Conservation (phyloP, 192 early-diverging fungal genomes). For the Paraglomus occultum region DNA sequence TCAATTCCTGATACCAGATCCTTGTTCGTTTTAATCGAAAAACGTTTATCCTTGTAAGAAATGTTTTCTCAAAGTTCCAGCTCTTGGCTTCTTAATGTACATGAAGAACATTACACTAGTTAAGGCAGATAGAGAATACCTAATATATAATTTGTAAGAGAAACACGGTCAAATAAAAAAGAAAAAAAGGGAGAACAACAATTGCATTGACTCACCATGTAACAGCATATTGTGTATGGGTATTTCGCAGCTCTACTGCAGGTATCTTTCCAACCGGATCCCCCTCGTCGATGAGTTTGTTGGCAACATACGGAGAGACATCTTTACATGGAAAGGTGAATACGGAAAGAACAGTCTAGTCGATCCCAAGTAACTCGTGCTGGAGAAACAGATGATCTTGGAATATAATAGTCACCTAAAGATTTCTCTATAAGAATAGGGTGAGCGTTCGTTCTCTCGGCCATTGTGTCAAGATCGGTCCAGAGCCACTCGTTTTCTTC, state of each 20-base stretch:
- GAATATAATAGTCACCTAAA: conserved; percentile 41
- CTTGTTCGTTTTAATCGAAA: too few relatives aligned
- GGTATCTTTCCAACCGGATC: conserved; percentile 72
- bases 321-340: conserved; percentile 32
- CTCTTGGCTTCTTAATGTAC: conserved; percentile 57
- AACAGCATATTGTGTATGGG: conserved; percentile 82
- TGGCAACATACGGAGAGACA: conserved; percentile 40
- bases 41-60: too few relatives aligned
- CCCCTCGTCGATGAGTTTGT: conserved; percentile 52
- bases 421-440: conserved; percentile 76
- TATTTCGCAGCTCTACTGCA: conserved; percentile 77
- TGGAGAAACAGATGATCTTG: conserved; percentile 22
- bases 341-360: conserved; percentile 22
- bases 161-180: background rate
- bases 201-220: conserved; percentile 70
- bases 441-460: conserved; percentile 57
- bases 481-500: conserved; percentile 82
- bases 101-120: conserved; percentile 68
- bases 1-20: too few relatives aligned
- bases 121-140: conserved; percentile 61
- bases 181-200: conserved; percentile 7
- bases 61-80: background rate
- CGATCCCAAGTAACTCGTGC: background rate
- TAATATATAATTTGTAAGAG: conserved; percentile 25
- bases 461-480: conserved; percentile 76